Conservation (phyloP, 495 filamentous ascomycete genomes). For the Lichenothelia convexa region DNA sequence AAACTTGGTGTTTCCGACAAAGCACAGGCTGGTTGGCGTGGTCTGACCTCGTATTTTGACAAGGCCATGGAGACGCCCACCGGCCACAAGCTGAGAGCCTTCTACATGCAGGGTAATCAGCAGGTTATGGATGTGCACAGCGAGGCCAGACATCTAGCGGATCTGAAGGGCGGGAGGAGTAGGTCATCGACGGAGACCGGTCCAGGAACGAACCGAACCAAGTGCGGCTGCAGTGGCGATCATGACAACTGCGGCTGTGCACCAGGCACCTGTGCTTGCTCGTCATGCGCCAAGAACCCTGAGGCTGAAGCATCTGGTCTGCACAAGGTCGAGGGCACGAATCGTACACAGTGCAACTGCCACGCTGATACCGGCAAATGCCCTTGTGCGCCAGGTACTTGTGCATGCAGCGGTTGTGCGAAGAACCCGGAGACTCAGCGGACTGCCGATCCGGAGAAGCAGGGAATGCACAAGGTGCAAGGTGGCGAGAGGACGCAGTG, state of each 20-base stretch:
- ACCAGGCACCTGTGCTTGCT: constrained; percentile 23
- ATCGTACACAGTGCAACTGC: constrained; percentile 29
- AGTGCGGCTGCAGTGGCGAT: constrained; percentile 25
- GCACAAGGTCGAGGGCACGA: constrained; percentile 9
- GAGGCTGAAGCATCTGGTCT: constrained; percentile 4
- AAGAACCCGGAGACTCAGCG: constrained; percentile 9
- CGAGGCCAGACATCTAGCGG: constrained; percentile 72
- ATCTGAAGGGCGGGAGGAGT: constrained; percentile 57
- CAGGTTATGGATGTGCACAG: constrained; percentile 83
- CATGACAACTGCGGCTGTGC: constrained; percentile 22
- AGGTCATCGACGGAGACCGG: constrained; percentile 13
- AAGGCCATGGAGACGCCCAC: constrained; percentile 72
- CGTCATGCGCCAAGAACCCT: constrained; percentile 17
- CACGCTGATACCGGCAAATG: constrained; percentile 19
- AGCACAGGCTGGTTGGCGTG: constrained; percentile 42
- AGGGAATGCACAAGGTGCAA: constrained; percentile 5
- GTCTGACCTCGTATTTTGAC: constrained; percentile 72
- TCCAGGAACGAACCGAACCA: constrained; percentile 21
- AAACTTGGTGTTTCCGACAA: constrained; percentile 54
- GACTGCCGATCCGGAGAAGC: background rate
- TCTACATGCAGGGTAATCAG: constrained; percentile 65
- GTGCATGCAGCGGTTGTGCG: constrained; percentile 22
- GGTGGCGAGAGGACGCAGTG: constrained; percentile 25
- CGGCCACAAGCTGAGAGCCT: constrained; percentile 65
- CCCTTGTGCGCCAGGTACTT: constrained; percentile 22